A percentile compares a stretch with the other conserved stretches of the same genome.
These are phyloP conservation scores for Fusarium austroafricanum DNA, from an alignment of 2,329 filamentous ascomycete species.

Conservation along the genomic window DNA sequence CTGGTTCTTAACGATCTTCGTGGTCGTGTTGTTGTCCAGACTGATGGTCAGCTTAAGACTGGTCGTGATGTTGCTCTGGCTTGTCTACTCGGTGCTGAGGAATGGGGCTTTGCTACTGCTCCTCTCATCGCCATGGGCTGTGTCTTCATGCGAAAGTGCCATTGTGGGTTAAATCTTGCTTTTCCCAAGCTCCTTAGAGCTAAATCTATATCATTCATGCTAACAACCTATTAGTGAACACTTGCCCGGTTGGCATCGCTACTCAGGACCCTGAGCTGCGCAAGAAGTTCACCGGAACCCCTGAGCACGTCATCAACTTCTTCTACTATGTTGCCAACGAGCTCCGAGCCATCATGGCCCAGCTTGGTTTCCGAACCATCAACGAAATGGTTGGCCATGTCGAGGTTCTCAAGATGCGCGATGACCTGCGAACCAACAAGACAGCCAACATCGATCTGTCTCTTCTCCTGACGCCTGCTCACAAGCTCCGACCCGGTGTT, in stretches of 20 bases:
- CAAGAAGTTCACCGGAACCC: conserved; percentile 92
- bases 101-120: conserved; percentile 96
- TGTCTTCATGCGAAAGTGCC: conserved; percentile 90
- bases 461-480: conserved; percentile 92
- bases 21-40: conserved; percentile 95
- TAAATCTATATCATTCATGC: too few relatives aligned
- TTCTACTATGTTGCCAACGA: conserved; percentile 98
- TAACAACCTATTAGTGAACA: conserved; percentile 62
- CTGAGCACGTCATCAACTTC: conserved; percentile 98
- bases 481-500: conserved; percentile 92
- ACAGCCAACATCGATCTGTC: conserved; percentile 94
- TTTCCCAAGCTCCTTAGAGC: too few relatives aligned
- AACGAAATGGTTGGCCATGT: conserved; percentile 98
- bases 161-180: too few relatives aligned
- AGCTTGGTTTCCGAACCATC: conserved; percentile 91
- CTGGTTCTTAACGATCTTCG: conserved; percentile 94
- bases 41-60: conserved; percentile 92
- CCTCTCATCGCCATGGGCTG: conserved; percentile 97
- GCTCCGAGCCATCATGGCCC: conserved; percentile 95
- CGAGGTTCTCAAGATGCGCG: conserved; percentile 85
- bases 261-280: conserved; percentile 95
- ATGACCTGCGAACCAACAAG: conserved; percentile 88
- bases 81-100: conserved; percentile 95
- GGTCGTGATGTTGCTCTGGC: conserved; percentile 95
- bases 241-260: conserved; percentile 91